Evolutionary conservation across 345 rosid genomes (phyloP).

Genomic region (Salix exigua): DNA sequence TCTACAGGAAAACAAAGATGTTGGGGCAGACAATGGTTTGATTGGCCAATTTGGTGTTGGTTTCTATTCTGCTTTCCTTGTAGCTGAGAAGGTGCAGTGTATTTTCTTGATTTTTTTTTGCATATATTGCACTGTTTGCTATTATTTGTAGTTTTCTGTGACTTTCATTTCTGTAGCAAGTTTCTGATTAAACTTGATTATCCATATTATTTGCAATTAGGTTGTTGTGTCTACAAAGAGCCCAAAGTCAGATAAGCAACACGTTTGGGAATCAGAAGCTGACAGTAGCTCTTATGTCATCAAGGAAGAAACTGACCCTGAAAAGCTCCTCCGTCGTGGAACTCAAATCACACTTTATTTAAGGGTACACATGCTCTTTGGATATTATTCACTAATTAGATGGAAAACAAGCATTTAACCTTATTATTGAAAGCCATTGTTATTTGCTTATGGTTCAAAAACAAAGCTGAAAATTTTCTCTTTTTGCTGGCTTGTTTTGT

Average conservation of each 20-base stretch:
- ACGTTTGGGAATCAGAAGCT: slow-evolving; percentile 88
- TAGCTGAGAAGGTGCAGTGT: slow-evolving; percentile 76
- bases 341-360: slow-evolving; percentile 86
- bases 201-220: slow-evolving; percentile 34
- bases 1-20: slow-evolving; percentile 76
- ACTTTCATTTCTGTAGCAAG: neutral
- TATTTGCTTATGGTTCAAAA: neutral
- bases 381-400: neutral
- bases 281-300: slow-evolving; percentile 86
- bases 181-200: slow-evolving; percentile 7
- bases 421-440: neutral
- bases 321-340: slow-evolving; percentile 70
- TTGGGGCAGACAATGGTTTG: slow-evolving; percentile 81
- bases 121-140: neutral
- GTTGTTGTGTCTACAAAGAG: slow-evolving; percentile 92
- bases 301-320: slow-evolving; percentile 84
- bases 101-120: neutral
- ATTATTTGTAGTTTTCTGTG: neutral
- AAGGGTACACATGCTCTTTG: slow-evolving; percentile 43
- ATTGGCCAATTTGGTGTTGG: slow-evolving; percentile 99
- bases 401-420: neutral
- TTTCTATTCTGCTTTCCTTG: slow-evolving; percentile 95
- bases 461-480: neutral
- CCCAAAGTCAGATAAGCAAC: slow-evolving; percentile 92
- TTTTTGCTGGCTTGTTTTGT: neutral